Conservation (phyloP, 345 rosid species). For the Hypericum androsaemum region DNA sequence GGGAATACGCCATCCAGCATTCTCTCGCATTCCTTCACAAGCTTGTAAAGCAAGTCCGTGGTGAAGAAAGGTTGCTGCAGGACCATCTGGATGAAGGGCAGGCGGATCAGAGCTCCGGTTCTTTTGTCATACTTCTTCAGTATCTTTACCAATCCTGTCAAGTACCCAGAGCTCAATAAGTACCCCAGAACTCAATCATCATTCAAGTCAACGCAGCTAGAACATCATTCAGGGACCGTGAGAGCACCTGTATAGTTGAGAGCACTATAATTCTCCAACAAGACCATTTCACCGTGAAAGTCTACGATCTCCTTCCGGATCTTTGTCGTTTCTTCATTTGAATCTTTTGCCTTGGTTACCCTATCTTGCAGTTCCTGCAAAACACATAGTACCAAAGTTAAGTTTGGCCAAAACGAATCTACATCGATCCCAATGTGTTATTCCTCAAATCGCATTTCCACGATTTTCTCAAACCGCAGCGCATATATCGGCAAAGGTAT, state of each 20-base stretch:
- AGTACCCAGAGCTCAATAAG: not conserved
- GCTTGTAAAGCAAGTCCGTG: slow-evolving; percentile 71
- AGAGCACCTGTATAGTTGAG: slow-evolving; percentile 88
- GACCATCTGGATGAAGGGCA: slow-evolving; percentile 86
- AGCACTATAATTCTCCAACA: slow-evolving; percentile 89
- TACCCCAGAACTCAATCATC: no score
- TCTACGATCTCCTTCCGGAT: slow-evolving; percentile 78
- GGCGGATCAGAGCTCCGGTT: slow-evolving; percentile 82
- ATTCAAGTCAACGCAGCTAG: no score
- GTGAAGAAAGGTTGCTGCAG: slow-evolving; percentile 91
- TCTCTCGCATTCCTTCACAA: slow-evolving; percentile 69
- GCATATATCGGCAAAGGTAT: no score
- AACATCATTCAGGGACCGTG: not conserved
- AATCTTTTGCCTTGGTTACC: slow-evolving; percentile 48
- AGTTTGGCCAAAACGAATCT: no score
- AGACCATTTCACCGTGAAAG: slow-evolving; percentile 93
- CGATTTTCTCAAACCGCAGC: no score
- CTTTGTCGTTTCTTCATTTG: slow-evolving; percentile 43
- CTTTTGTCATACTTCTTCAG: slow-evolving; percentile 90
- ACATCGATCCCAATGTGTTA: no score
- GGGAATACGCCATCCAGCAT: slow-evolving; percentile 77
- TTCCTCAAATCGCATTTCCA: no score
- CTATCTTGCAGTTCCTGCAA: slow-evolving; percentile 72
- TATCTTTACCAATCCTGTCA: slow-evolving; percentile 79
- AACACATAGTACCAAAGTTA: not conserved